Conservation (phyloP, 108 stramenopile species). For the Cyclotella cryptica region DNA sequence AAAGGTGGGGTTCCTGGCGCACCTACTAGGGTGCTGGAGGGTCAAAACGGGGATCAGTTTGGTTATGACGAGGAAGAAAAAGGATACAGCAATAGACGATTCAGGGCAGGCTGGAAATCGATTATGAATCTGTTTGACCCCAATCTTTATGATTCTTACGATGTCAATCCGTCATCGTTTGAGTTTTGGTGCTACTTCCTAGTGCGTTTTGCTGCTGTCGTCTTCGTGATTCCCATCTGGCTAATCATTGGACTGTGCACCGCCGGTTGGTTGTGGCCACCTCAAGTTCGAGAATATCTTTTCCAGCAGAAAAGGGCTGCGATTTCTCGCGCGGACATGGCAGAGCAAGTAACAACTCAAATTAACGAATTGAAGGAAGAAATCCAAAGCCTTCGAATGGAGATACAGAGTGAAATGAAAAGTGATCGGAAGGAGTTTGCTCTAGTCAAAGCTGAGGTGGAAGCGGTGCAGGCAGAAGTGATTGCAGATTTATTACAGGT, state of each 20-base stretch:
- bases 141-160: slow-evolving; percentile 45
- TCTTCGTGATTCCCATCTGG: slow-evolving; percentile 60
- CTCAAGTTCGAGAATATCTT: slow-evolving; percentile 56
- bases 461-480: slow-evolving; percentile 77
- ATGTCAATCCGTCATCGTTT: slow-evolving; percentile 38
- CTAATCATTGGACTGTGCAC: slow-evolving; percentile 50
- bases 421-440: slow-evolving; percentile 74
- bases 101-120: slow-evolving; percentile 48
- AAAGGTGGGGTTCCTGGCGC: slow-evolving; percentile 34
- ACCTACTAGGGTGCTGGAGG: slow-evolving; percentile 30
- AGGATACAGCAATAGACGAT: slow-evolving; percentile 4
- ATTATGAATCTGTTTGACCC: slow-evolving; percentile 57
- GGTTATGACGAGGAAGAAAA: slow-evolving; percentile 25
- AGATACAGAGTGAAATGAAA: slow-evolving; percentile 75
- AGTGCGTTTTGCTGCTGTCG: slow-evolving; percentile 32
- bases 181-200: slow-evolving; percentile 60
- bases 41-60: slow-evolving; percentile 38
- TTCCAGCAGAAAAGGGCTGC: slow-evolving; percentile 57
- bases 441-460: slow-evolving; percentile 72
- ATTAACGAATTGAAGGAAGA: slow-evolving; percentile 68
- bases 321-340: slow-evolving; percentile 71
- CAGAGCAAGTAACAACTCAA: slow-evolving; percentile 71
- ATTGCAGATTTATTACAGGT: slow-evolving; percentile 81
- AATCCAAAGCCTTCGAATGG: slow-evolving; percentile 64
- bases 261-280: slow-evolving; percentile 63